These are phyloP conservation scores for Apostasia ramifera DNA, from an alignment of 106 monocot species.

Conservation along the genomic window DNA sequence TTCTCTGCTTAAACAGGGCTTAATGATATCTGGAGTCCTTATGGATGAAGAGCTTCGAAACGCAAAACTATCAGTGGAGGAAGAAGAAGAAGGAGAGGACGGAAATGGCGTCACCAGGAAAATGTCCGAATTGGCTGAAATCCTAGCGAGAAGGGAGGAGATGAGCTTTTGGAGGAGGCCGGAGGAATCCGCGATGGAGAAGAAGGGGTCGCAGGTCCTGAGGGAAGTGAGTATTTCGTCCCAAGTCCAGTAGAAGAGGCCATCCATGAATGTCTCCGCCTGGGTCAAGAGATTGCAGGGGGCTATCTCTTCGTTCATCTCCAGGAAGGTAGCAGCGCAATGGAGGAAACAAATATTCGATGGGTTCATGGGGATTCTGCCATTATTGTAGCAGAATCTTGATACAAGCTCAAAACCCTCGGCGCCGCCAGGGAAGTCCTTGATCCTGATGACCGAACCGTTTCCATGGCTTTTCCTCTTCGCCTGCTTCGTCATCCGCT, in stretches of 20 bases:
- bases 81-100: constrained; percentile 39
- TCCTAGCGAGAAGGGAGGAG: constrained; percentile 45
- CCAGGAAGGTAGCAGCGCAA: constrained; percentile 37
- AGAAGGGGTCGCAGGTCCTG: constrained; percentile 41
- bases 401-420: constrained; percentile 53
- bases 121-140: constrained; percentile 36
- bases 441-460: constrained; percentile 25
- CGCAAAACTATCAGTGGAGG: constrained; percentile 35
- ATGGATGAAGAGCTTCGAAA: constrained; percentile 28
- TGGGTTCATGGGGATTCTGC: constrained; percentile 39
- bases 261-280: constrained; percentile 50
- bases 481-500: constrained; percentile 36
- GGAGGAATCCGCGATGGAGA: constrained; percentile 31
- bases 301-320: constrained; percentile 52
- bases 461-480: constrained; percentile 22
- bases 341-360: constrained; percentile 36
- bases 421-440: constrained; percentile 53
- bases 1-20: constrained; percentile 31
- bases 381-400: constrained; percentile 67
- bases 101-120: constrained; percentile 15
- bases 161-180: constrained; percentile 52
- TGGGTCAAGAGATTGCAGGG: constrained; percentile 41
- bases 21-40: constrained; percentile 36
- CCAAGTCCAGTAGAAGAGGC: constrained; percentile 68
- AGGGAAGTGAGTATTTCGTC: constrained; percentile 41